A percentile compares a stretch with the other conserved stretches of the same genome.
Evolutionary conservation across 257 asterid species (phyloP).

Genomic region (Solanum piurae): DNA sequence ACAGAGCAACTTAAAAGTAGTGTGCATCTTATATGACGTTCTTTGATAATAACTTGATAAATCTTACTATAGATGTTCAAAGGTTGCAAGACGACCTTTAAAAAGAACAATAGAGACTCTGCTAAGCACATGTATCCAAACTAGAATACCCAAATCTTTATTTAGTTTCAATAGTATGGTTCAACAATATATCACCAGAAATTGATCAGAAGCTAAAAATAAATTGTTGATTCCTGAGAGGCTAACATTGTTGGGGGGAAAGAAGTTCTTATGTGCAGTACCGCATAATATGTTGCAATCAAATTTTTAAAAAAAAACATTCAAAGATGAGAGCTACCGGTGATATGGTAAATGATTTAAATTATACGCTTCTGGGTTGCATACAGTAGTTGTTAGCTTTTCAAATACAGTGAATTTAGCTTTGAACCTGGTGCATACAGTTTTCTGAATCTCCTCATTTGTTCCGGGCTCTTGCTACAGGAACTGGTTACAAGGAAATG

Average conservation of each 20-base stretch:
- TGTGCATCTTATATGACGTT: background rate
- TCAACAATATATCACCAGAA: background rate
- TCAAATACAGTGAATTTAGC: constrained; percentile 76
- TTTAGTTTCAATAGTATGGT: background rate
- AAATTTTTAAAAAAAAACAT: background rate
- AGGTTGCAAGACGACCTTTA: background rate
- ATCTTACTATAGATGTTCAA: background rate
- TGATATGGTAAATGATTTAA: background rate
- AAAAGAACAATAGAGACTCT: background rate
- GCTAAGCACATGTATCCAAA: background rate
- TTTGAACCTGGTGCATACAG: constrained; percentile 64
- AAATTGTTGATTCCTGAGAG: background rate
- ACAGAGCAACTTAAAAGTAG: background rate
- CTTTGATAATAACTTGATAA: background rate
- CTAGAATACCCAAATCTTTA: background rate
- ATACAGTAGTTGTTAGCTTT: constrained; percentile 32
- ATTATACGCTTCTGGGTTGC: background rate
- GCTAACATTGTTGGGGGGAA: background rate
- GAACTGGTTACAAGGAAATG: constrained; percentile 94
- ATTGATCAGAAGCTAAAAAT: background rate
- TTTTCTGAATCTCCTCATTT: constrained; percentile 57
- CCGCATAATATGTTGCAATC: background rate
- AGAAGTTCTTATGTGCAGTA: background rate
- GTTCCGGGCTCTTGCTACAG: constrained; percentile 85
- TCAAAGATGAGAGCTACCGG: background rate